A percentile compares a stretch with the other conserved stretches of the same genome.
Conservation (phyloP, 2,329 filamentous ascomycete species). For the Talaromyces sp. region DNA sequence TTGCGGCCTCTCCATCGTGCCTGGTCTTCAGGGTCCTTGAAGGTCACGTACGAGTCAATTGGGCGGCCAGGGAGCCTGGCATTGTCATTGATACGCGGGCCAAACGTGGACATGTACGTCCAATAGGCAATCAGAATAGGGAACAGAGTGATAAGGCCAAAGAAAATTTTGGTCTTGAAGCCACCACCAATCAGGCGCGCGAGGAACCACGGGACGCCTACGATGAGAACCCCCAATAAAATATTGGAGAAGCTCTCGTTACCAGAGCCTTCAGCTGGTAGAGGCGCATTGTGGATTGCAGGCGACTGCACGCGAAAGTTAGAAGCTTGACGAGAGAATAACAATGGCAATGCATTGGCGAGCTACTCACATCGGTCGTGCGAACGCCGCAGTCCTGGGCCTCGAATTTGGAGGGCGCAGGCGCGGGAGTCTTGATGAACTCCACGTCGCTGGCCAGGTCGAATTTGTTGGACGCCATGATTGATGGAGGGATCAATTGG, state of each 20-base stretch:
- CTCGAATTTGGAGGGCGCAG: slow-evolving; percentile 45
- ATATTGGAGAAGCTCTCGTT: slow-evolving; percentile 82
- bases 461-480: neutral
- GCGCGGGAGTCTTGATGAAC: slow-evolving; percentile 55
- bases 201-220: slow-evolving; percentile 69
- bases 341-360: neutral
- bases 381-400: slow-evolving; percentile 54
- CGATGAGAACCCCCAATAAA: slow-evolving; percentile 63
- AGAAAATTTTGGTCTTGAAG: slow-evolving; percentile 79
- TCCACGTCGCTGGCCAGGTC: slow-evolving; percentile 17
- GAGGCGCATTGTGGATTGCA: slow-evolving; percentile 85
- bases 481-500: neutral
- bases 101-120: slow-evolving; percentile 70
- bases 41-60: slow-evolving; percentile 72
- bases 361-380: slow-evolving; percentile 51
- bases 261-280: slow-evolving; percentile 81
- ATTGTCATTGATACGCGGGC: slow-evolving; percentile 88
- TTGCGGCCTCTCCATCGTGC: slow-evolving; percentile 42
- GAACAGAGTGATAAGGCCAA: slow-evolving; percentile 68
- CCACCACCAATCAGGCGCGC: slow-evolving; percentile 80
- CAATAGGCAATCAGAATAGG: slow-evolving; percentile 80
- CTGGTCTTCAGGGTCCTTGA: slow-evolving; percentile 40
- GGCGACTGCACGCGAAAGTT: slow-evolving; percentile 55
- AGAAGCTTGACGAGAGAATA: neutral
- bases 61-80: slow-evolving; percentile 76